Evolutionary conservation across 768 basidiomycete genomes (phyloP).

Genomic region (Tulasnella sp.): DNA sequence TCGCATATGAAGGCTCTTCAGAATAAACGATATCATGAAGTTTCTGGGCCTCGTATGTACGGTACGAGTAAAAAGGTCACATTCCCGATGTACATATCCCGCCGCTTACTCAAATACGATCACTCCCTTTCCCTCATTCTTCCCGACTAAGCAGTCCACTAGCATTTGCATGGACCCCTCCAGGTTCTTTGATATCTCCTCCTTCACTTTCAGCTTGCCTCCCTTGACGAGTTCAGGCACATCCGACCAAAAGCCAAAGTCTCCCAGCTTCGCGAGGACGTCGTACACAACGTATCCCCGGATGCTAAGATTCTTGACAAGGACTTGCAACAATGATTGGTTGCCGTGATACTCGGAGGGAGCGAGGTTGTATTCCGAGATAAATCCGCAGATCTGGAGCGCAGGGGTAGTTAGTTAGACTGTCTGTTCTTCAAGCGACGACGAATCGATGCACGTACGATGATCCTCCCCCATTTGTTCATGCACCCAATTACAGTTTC

Average conservation of each 20-base stretch:
- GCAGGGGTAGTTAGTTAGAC: too few relatives aligned
- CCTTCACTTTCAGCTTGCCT: slow-evolving; percentile 14
- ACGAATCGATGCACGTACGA: slow-evolving; percentile 14
- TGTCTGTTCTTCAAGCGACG: not conserved
- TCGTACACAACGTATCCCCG: slow-evolving; percentile 7
- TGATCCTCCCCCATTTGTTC: slow-evolving; percentile 18
- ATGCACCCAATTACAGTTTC: slow-evolving; percentile 20
- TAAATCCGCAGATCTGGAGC: slow-evolving; percentile 11
- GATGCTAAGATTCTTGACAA: not conserved
- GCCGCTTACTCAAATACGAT: not conserved
- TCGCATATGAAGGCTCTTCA: too few relatives aligned
- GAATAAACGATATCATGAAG: too few relatives aligned
- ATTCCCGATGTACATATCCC: too few relatives aligned
- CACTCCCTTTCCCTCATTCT: not conserved
- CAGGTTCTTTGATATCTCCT: not conserved
- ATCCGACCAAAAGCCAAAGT: slow-evolving; percentile 12
- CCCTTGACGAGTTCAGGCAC: slow-evolving; percentile 18
- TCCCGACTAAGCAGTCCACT: not conserved
- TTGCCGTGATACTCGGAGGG: slow-evolving; percentile 16
- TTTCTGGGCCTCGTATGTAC: too few relatives aligned
- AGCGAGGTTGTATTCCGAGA: slow-evolving; percentile 16
- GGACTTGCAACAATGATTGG: not conserved
- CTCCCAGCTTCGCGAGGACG: slow-evolving; percentile 6
- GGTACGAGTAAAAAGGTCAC: too few relatives aligned
- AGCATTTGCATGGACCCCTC: not conserved